Base-by-base conservation (phyloP, 1,139 yeast genomes). In the Geotrichum fermentans region DNA sequence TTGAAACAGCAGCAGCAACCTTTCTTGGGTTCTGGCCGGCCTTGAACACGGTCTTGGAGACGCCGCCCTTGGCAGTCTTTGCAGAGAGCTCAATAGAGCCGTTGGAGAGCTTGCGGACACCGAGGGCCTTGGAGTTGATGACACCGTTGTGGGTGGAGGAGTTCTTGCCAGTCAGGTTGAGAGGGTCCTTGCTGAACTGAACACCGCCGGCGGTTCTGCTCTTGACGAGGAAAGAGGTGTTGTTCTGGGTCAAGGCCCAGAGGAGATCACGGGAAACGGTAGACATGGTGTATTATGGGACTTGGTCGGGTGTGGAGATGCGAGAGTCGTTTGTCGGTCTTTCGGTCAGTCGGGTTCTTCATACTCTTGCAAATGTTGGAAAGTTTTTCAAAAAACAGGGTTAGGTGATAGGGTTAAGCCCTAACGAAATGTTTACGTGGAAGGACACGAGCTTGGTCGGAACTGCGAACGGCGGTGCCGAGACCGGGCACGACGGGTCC, bases 221-320 rank as follows among this genome's bases (percentile, higher is more conserved):
- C 73, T 73, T 74, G 57, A 74, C 77, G 55, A 74, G 66, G 70
- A 57, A 73, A 55, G 71, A 59, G 53, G 73, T 65, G 70, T 73
- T 67, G 59, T 66, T 61, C 58, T 74, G 73, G 69, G 76, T 68
- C 49, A 74, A 61, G 59, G 72, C 73, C 79, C 79, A 74, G 69
- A 74, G 62, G 54, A 74, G 70, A 61, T 74, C 78, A 68, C 71
- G 64, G 51, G 50, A 51, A 34, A 47, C 78, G 77, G 66, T 75
- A 64, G 73, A 68, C 55, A 61, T 62, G 54, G 63, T 64, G 55
- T 72, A 73, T 52, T 73, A 66, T 48, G 62, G 61, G 50, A 61
- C 55, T 52, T 63, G 57, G 60, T 73, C 68, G 72, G 73, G 73
- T 56, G 74, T 76, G 55, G 73, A 66, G 70, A 57, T 73, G 55